These are phyloP conservation scores for Spathaspora arborariae DNA, from an alignment of 805 yeast genomes.

Conservation along the genomic window DNA sequence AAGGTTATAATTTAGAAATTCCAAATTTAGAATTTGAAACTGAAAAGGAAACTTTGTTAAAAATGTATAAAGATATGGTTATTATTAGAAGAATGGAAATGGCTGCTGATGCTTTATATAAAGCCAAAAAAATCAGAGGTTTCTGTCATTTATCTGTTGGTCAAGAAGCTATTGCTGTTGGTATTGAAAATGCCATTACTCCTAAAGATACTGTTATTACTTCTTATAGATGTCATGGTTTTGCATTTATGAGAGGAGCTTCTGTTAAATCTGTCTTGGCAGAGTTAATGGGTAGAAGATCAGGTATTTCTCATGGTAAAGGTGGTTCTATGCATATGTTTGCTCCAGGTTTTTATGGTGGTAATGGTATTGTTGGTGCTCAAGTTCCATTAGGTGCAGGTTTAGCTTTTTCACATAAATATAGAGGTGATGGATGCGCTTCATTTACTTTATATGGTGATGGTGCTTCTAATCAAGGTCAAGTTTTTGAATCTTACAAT, in stretches of 20 bases:
- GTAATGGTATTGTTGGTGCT: constrained; percentile 99
- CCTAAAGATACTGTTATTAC: constrained; percentile 87
- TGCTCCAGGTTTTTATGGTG: constrained; percentile 94
- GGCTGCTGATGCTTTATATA: constrained; percentile 97
- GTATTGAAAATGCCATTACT: constrained; percentile 92
- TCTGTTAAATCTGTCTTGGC: constrained; percentile 86
- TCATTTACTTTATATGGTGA: constrained; percentile 94
- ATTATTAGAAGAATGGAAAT: constrained; percentile 95
- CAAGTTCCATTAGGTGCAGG: constrained; percentile 99
- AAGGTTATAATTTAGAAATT: constrained; percentile 69
- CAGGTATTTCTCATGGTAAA: constrained; percentile 94
- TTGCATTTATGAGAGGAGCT: constrained; percentile 95
- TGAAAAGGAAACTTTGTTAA: constrained; percentile 71
- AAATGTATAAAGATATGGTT: constrained; percentile 97
- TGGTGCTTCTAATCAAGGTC: constrained; percentile 99
- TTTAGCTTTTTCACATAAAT: constrained; percentile 96
- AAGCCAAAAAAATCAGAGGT: constrained; percentile 98
- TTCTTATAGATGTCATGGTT: constrained; percentile 98
- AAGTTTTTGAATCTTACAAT: constrained; percentile 95
- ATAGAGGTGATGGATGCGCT: constrained; percentile 72
- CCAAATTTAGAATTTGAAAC: constrained; percentile 76
- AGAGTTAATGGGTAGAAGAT: constrained; percentile 94
- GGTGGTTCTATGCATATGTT: constrained; percentile 99
- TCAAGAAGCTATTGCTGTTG: constrained; percentile 98
- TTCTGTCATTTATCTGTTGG: constrained; percentile 98